Evolutionary conservation across 2,329 filamentous ascomycete genomes (phyloP), one percentile per base, ranked within the genome.

Genomic region (Colletotrichum camelliae): DNA sequence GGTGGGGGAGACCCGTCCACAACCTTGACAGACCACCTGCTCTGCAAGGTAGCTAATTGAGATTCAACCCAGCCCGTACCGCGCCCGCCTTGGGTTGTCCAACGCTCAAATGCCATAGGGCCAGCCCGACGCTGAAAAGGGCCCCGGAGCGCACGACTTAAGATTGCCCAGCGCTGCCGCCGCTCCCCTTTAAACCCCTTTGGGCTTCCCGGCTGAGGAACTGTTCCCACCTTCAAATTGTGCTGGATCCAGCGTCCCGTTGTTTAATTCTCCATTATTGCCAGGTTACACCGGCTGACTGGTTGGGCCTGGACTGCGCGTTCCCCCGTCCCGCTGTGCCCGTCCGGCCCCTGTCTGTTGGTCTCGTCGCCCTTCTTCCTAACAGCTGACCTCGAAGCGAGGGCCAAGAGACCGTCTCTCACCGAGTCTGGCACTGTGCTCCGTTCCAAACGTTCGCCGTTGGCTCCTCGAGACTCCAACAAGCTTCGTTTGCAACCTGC

Each of bases 271-370:
- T 71, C 72, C 48, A 61, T 71, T 52, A 35, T 37, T 67, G 69
- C 69, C 64, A 72, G 67, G 64, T 67, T 68, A 62, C 62, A 72
- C 73, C 70, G 69, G 73, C 43, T 72, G 69, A 72, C 70, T 72
- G 73, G 69, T 75, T 68, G 69, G 31, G 43, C 69, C 62, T 72
- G 43, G 62, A 39, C 39, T 39, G 61, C 33, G 31, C 33, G 66
- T 27, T 39, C 55, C 61, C 60, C 52, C 61, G 68, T 66, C 61
- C 57, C 35, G 39, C 39, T 57, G 31, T 60, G 55, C 60, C 43
- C 55, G 18, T 61, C 18, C 31, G n/a, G 67, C 58, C 43, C 55
- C 33, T 33, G 43, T 39, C 55, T 57, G 62, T 66, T 64, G 58
- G 58, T 33, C 57, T 33, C 57, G 57, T 60, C 57, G n/a, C n/a